Evolutionary conservation across 2,329 filamentous ascomycete species (phyloP), one percentile per base, ranked within the genome.

Genomic region (Albifimbria verrucaria): DNA sequence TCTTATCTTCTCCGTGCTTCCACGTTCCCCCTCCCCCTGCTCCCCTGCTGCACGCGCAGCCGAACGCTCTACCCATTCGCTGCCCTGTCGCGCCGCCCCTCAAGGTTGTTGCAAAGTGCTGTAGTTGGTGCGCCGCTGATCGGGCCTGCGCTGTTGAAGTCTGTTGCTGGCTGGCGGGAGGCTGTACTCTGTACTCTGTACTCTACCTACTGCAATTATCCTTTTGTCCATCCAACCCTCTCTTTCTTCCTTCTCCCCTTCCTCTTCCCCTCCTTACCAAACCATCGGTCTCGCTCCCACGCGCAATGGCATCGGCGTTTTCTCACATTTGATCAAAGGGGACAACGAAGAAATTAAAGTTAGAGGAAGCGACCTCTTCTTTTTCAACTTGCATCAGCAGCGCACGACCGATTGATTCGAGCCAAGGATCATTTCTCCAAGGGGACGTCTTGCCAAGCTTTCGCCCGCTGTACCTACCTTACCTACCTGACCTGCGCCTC

Each of bases 121-220:
- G n/a, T n/a, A n/a, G n/a, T 39, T 39, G 32, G 32, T 17, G 32
- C 18, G 32, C 32, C 18, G 32, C 32, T 39, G 32, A 39, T 39
- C 32, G 32, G 32, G 32, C 12, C 32, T 39, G 32, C 32, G 18
- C 32, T 39, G 32, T n/a, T n/a, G 18, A 39, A 39, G 32, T 39
- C 32, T 39, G 32, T 39, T 39, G 32, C n/a, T n/a, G n/a, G n/a
- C n/a, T 39, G 12, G 32, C 32, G 32, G 36, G 58, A 60, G 48
- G 51, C 51, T 39, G 52, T 32, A 32, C 15, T 15, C 26, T 32
- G 7, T 32, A 15, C 26, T 15, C 26, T n/a, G n/a, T n/a, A n/a
- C n/a, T n/a, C n/a, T n/a, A n/a, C n/a, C n/a, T n/a, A n/a, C n/a
- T n/a, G n/a, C n/a, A n/a, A n/a, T n/a, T n/a, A n/a, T n/a, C n/a